Evolutionary conservation across 352 stramenopile genomes (phyloP).

Genomic region (Phytophthora megakarya): DNA sequence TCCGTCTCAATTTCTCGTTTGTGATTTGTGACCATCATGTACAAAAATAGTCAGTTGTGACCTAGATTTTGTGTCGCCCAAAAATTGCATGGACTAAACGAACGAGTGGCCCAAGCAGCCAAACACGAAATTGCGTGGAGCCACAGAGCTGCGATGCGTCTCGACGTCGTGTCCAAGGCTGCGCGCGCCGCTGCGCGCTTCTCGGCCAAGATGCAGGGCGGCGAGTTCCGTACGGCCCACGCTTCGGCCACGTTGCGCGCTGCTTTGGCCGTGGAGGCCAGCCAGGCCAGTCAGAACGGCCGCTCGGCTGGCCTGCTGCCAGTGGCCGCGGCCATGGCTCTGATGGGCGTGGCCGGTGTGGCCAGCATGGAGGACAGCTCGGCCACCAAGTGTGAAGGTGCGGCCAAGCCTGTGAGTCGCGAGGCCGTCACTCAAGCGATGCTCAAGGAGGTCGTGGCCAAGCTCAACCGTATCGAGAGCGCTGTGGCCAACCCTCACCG

Average conservation of each 20-base stretch:
- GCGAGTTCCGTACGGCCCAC: slow-evolving; percentile 37
- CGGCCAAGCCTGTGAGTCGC: slow-evolving; percentile 44
- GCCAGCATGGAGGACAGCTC: slow-evolving; percentile 27
- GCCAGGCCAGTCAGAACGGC: slow-evolving; percentile 30
- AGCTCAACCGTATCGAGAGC: slow-evolving; percentile 89
- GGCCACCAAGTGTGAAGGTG: slow-evolving; percentile 38
- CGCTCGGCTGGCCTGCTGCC: slow-evolving; percentile 28
- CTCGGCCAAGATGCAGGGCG: slow-evolving; percentile 36
- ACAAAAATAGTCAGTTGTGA: too few relatives aligned
- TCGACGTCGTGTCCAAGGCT: slow-evolving; percentile 53
- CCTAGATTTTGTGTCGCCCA: too few relatives aligned
- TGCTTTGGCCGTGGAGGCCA: slow-evolving; percentile 49
- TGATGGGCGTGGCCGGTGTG: slow-evolving; percentile 41
- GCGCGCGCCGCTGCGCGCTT: slow-evolving; percentile 48
- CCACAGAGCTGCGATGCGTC: slow-evolving; percentile 53
- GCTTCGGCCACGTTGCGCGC: slow-evolving; percentile 47
- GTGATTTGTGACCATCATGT: too few relatives aligned
- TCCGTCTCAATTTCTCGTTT: too few relatives aligned
- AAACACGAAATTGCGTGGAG: background rate
- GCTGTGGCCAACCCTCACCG: slow-evolving; percentile 84
- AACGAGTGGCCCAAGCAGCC: background rate
- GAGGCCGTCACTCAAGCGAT: slow-evolving; percentile 66
- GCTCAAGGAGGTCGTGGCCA: slow-evolving; percentile 84
- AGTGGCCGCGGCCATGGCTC: slow-evolving; percentile 26
- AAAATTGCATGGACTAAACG: background rate